These are phyloP conservation scores for Calendula officinalis DNA, from an alignment of 129 eudicot genomes.

Conservation along the genomic window DNA sequence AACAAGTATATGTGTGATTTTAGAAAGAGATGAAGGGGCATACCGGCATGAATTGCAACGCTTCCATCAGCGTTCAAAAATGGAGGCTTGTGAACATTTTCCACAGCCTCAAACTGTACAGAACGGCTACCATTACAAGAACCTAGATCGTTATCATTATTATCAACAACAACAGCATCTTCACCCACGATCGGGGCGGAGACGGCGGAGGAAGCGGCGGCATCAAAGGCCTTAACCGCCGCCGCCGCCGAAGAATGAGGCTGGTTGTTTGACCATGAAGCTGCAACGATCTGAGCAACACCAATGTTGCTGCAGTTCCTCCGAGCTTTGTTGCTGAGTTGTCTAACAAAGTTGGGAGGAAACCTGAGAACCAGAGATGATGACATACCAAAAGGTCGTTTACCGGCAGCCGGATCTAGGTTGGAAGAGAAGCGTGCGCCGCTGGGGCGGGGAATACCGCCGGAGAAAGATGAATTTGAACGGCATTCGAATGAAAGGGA, in stretches of 20 bases:
- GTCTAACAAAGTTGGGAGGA: slow-evolving; percentile 87
- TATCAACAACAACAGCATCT: slow-evolving; percentile 22
- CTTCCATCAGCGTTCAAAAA: slow-evolving; percentile 76
- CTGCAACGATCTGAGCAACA: slow-evolving; percentile 86
- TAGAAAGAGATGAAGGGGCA: neutral
- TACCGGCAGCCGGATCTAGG: slow-evolving; percentile 7
- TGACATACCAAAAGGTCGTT: slow-evolving; percentile 43
- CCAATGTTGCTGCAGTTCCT: slow-evolving; percentile 95
- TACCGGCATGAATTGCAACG: slow-evolving; percentile 92
- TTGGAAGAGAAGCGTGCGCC: slow-evolving; percentile 33
- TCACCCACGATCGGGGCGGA: slow-evolving; percentile 33
- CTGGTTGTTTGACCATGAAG: slow-evolving; percentile 80
- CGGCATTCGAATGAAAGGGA: slow-evolving; percentile 64
- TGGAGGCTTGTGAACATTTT: slow-evolving; percentile 33
- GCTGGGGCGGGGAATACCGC: slow-evolving; percentile 37
- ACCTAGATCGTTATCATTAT: slow-evolving; percentile 8
- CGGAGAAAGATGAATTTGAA: slow-evolving; percentile 56
- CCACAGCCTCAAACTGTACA: slow-evolving; percentile 52
- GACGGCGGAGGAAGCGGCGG: slow-evolving; percentile 43
- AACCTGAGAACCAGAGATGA: slow-evolving; percentile 68
- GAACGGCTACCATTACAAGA: slow-evolving; percentile 25
- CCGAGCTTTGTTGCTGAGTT: slow-evolving; percentile 87
- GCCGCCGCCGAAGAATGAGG: slow-evolving; percentile 45
- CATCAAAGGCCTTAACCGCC: slow-evolving; percentile 50
- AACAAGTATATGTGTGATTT: neutral